Evolutionary conservation across 257 asterid species (phyloP).

Genomic region (Ophiorrhiza pumila): DNA sequence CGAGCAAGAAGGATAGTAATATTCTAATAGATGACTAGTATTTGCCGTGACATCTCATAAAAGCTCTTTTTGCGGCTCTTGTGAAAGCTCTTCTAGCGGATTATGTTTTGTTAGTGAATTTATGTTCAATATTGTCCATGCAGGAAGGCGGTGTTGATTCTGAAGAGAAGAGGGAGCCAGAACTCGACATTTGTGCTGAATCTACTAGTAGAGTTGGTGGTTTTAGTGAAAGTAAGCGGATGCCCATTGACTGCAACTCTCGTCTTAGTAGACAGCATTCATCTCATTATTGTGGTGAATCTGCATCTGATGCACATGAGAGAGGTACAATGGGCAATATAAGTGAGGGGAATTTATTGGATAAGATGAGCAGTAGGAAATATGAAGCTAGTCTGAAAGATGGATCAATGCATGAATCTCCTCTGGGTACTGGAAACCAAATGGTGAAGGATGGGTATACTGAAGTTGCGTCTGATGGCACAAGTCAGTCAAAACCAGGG

Average conservation of each 20-base stretch:
- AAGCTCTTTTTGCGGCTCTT: not conserved
- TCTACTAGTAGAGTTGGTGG: constrained; percentile 17
- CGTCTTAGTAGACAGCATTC: constrained; percentile 31
- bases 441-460: constrained; percentile 17
- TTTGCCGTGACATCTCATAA: not conserved
- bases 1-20: not conserved
- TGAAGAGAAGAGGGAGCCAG: constrained; percentile 22
- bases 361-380: constrained; percentile 21
- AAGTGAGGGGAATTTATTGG: constrained; percentile 24
- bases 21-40: not conserved
- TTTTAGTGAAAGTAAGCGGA: constrained; percentile 32
- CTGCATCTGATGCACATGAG: constrained; percentile 22
- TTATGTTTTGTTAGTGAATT: not conserved
- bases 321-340: constrained; percentile 28
- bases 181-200: constrained; percentile 22
- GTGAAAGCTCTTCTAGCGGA: not conserved
- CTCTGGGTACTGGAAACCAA: constrained; percentile 8
- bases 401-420: constrained; percentile 12
- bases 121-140: constrained; percentile 16
- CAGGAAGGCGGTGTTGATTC: constrained; percentile 44
- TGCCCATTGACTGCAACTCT: constrained; percentile 25
- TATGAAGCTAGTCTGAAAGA: constrained; percentile 27
- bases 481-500: constrained; percentile 23
- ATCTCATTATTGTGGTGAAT: constrained; percentile 20
- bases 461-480: constrained; percentile 22